Evolutionary conservation across 2,329 filamentous ascomycete species (phyloP).

Genomic region (Neofusicoccum laricinum): DNA sequence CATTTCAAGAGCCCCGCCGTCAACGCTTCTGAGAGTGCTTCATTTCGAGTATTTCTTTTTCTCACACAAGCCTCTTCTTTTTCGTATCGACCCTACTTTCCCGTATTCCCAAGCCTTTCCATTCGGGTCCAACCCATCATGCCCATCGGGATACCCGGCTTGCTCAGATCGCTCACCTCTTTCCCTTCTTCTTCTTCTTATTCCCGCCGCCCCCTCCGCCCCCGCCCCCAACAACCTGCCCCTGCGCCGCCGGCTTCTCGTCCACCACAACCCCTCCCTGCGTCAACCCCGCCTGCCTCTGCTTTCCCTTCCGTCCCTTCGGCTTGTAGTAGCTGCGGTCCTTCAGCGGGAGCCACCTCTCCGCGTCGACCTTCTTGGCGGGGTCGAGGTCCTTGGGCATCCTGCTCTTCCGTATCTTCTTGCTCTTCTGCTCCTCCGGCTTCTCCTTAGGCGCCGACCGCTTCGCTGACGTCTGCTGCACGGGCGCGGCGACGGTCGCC

Average conservation of each 20-base stretch:
- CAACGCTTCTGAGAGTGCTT: no score
- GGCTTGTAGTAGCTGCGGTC: constrained; percentile 87
- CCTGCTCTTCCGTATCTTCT: constrained; percentile 57
- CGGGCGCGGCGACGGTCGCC: constrained; percentile 39
- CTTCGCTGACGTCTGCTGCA: constrained; percentile 29
- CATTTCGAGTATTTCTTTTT: no score
- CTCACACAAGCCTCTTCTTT: no score
- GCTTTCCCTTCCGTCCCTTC: constrained; percentile 89
- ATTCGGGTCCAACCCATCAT: no score
- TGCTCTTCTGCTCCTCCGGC: constrained; percentile 58
- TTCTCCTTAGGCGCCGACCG: constrained; percentile 39
- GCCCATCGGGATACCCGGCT: no score
- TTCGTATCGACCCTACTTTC: no score
- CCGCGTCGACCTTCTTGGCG: constrained; percentile 78
- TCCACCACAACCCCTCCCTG: constrained; percentile 82
- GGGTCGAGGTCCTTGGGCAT: constrained; percentile 74
- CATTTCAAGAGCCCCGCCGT: no score
- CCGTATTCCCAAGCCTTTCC: no score
- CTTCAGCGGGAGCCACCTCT: constrained; percentile 87
- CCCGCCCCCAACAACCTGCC: constrained; percentile 19
- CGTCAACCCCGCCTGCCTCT: constrained; percentile 66
- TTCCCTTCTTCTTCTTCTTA: constrained; percentile 30
- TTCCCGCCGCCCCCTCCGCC: constrained; percentile 24
- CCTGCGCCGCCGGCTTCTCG: constrained; percentile 44
- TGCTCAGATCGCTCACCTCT: constrained; percentile 14